Evolutionary conservation across 805 yeast species (phyloP), one percentile per base, ranked within the genome.

Genomic region (Cyberlindnera samutprakarnensis): DNA sequence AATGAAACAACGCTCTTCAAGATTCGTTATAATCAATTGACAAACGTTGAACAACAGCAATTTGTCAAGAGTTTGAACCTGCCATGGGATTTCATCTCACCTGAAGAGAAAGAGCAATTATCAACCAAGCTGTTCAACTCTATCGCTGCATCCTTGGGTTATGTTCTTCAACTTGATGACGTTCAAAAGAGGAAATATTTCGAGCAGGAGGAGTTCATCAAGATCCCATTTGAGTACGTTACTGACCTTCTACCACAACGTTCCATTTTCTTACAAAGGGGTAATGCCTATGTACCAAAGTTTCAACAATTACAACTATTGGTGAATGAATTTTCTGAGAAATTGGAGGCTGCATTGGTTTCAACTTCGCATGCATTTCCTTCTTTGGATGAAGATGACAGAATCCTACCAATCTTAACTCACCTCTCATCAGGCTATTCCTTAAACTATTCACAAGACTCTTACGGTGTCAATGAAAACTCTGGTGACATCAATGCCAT

Each of bases 321-420:
- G 19, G 59, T 80, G 0, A 69, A 66, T 25, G 95, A 86, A 51
- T 90, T 79, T 53, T 62, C 24, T 54, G 61, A 35, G 59, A 88
- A 30, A 23, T 25, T 47, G 32, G 52, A 55, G 3, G 51, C 56
- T 13, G 72, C 75, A 14, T 62, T 92, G 42, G 58, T 75, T 15
- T 59, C 66, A 28, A 84, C 96, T 0, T 77, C 86, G 46, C 82
- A 81, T 50, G 70, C 82, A 14, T 61, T 87, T 33, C 94, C 95
- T 6, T 68, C 88, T 9, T 62, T 90, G 35, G 95, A 87, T 50
- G 97, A 90, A 60, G 96, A 87, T 50, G 94, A 87, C 52, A 66
- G 99, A 36, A 59, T 92, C 27, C 61, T 87, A 31, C 96, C 96
- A 1, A 75, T 92, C 18, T 64, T 92, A 41, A 75, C 76, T 47